Evolutionary conservation across 2,329 filamentous ascomycete genomes (phyloP).

Genomic region (Pyrenophora tritici-repentis): DNA sequence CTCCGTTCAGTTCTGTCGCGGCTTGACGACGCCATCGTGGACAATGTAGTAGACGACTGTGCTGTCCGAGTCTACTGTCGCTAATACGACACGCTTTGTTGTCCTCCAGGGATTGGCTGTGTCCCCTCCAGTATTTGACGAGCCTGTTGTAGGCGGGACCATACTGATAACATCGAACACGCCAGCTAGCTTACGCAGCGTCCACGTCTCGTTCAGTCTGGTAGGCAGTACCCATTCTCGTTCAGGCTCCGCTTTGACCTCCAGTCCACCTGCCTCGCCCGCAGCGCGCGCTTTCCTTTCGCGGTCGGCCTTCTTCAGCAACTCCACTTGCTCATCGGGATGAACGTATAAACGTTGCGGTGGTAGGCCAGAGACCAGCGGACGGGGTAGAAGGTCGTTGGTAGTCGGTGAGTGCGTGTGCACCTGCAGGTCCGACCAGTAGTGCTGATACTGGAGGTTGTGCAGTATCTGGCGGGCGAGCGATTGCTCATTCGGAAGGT

Average conservation of each 20-base stretch:
- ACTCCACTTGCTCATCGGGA: conserved; percentile 78
- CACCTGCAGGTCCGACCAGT: conserved; percentile 68
- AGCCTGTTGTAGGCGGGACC: conserved; percentile 49
- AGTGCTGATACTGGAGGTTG: conserved; percentile 76
- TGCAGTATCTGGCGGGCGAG: conserved; percentile 67
- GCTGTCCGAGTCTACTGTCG: conserved; percentile 77
- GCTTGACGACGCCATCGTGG: conserved; percentile 86
- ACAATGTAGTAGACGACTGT: conserved; percentile 84
- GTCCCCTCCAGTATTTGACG: conserved; percentile 13
- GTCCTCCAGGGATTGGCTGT: conserved; percentile 50
- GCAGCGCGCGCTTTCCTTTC: conserved; percentile 50
- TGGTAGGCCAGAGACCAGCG: conserved; percentile 73
- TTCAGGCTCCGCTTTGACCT: conserved; percentile 50
- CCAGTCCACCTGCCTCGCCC: conserved; percentile 48
- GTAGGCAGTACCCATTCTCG: conserved; percentile 78
- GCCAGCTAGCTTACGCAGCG: conserved; percentile 65
- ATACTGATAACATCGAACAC: conserved; percentile 66
- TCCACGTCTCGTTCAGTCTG: conserved; percentile 75
- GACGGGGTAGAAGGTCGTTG: conserved; percentile 56
- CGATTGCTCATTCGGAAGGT: conserved; percentile 48
- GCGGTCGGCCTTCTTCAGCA: conserved; percentile 63
- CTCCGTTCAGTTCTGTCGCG: conserved; percentile 70
- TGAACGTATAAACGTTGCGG: conserved; percentile 76
- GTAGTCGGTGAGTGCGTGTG: conserved; percentile 55
- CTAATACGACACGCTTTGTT: conserved; percentile 72